phyloP scores from a whole-genome alignment of 164 flowering plant species.

The Akebia trifoliata region DNA sequence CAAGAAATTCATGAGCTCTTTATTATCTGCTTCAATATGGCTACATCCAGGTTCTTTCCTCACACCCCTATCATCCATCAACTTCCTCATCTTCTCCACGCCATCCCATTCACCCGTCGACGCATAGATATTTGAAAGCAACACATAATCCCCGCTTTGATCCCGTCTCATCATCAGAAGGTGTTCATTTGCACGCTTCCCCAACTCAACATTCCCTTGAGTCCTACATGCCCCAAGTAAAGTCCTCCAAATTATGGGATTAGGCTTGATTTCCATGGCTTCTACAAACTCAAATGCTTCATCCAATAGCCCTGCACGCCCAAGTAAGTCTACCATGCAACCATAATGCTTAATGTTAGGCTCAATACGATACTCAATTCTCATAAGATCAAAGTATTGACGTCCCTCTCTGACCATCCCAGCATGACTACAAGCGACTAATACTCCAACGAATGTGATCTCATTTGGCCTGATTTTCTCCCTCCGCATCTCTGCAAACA shows the following conservation, averaged over 20 bases:
- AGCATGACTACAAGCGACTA: slow-evolving; percentile 62
- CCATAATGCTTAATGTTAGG: slow-evolving; percentile 70
- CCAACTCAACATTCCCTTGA: slow-evolving; percentile 64
- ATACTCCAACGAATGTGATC: slow-evolving; percentile 60
- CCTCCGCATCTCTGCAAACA: slow-evolving; percentile 43
- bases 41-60: slow-evolving; percentile 48
- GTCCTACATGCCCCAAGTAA: slow-evolving; percentile 62
- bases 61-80: slow-evolving; percentile 60
- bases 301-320: slow-evolving; percentile 53
- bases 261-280: slow-evolving; percentile 50
- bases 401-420: slow-evolving; percentile 63
- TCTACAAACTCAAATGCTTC: slow-evolving; percentile 60
- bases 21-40: slow-evolving; percentile 33
- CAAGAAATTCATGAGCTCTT: slow-evolving; percentile 45
- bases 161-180: slow-evolving; percentile 43
- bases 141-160: slow-evolving; percentile 63
- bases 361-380: slow-evolving; percentile 34
- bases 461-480: slow-evolving; percentile 42
- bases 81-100: slow-evolving; percentile 51
- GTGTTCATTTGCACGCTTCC: slow-evolving; percentile 41
- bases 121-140: slow-evolving; percentile 63
- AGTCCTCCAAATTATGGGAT: slow-evolving; percentile 66
- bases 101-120: slow-evolving; percentile 61
- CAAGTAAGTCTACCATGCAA: slow-evolving; percentile 69
- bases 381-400: slow-evolving; percentile 50